Base-by-base conservation (phyloP, 2,329 filamentous ascomycete species). In the Exophiala mesophila region DNA sequence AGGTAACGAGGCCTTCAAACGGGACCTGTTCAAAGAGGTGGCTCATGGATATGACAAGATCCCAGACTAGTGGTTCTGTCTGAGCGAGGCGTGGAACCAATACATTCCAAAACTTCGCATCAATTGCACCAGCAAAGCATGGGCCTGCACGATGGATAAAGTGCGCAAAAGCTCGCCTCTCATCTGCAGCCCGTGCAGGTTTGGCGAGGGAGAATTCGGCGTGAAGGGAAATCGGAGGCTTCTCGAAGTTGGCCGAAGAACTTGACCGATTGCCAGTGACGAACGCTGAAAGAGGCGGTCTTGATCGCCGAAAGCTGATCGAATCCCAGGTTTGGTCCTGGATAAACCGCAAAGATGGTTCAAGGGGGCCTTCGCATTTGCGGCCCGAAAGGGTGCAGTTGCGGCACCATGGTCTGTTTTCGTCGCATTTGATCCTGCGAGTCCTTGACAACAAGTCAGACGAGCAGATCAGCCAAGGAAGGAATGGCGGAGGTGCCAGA, bases 31-130 rank as follows among this genome's bases (percentile, higher is more conserved):
- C 63, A 30, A 60, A 63, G 5, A 66, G 44, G 8, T 59, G 52
- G 41, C 63, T 63, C n/a, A 65, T 58, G 3, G 62, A 53, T 20
- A 63, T 59, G 28, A 65, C 59, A 12, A 63, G 59, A 54, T 66
- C 61, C 61, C 64, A 65, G 2, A 67, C 61, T 3, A 61, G 61
- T 3, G 61, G 57, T 36, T 65, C 61, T 20, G 40, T 55, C 9
- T 57, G 60, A 32, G 62, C 64, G 10, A 65, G 50, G 30, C 60
- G 59, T 3, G 63, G 63, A 3, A 67, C 54, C 20, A 61, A 42
- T 1, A 50, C 59, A n/a, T 53, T 48, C 64, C 64, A 66, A 39
- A 67, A 65, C 20, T 57, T 55, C 18, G 54, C 36, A 49, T 66
- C 64, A 7, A 65, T 39, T 3, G 47, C 55, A 13, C 63, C 64